Evolutionary conservation across 148 eudicot species (phyloP).

Genomic region (Chenopodium quinoa): DNA sequence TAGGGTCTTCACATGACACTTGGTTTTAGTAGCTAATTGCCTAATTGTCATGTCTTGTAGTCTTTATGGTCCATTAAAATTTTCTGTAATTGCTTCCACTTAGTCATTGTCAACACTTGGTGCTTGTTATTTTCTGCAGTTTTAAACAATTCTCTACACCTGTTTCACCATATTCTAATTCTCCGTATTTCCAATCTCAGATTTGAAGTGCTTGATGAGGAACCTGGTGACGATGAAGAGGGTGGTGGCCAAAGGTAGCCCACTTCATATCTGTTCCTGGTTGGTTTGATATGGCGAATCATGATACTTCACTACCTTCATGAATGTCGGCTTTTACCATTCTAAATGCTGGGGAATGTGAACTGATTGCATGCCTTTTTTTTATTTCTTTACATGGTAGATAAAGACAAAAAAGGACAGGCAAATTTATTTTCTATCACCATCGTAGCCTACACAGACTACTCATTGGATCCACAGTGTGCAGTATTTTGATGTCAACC

Average conservation of each 20-base stretch:
- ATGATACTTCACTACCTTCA: slow-evolving; percentile 19
- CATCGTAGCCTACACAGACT: slow-evolving; percentile 5
- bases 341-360: not conserved
- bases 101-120: not conserved
- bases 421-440: not conserved
- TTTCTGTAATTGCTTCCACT: slow-evolving; percentile 5
- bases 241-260: slow-evolving; percentile 78
- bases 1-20: not conserved
- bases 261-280: slow-evolving; percentile 19
- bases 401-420: not conserved
- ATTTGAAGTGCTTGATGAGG: slow-evolving; percentile 93
- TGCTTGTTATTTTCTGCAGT: not conserved
- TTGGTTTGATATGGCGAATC: slow-evolving; percentile 25
- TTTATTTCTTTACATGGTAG: not conserved
- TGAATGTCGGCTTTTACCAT: slow-evolving; percentile 13
- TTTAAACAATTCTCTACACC: not conserved
- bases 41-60: not conserved
- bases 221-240: slow-evolving; percentile 96
- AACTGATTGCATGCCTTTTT: not conserved
- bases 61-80: not conserved
- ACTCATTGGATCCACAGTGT: not conserved
- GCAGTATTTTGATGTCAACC: not conserved
- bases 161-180: not conserved
- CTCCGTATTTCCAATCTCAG: slow-evolving; percentile 26
- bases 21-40: not conserved